phyloP scores from a whole-genome alignment of 2,329 filamentous ascomycete genomes.

The Ramularia endophylla region DNA sequence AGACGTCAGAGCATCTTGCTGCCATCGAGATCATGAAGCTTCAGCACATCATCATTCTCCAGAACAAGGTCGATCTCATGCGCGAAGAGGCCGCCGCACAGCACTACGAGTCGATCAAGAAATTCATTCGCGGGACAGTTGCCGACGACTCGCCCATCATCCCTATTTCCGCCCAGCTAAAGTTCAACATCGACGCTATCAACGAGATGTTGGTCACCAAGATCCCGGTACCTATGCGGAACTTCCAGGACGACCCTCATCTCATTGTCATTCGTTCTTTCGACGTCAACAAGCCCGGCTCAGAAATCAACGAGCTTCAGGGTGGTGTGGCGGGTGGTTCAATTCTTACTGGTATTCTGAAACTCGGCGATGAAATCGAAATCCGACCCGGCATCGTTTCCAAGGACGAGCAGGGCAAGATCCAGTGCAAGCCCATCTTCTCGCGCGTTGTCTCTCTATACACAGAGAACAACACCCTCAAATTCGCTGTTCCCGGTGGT shows the following conservation, averaged over 20 bases:
- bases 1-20: constrained; percentile 97
- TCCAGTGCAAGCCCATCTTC: constrained; percentile 97
- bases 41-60: constrained; percentile 97
- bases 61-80: constrained; percentile 99
- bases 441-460: constrained; percentile 91
- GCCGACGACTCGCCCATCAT: constrained; percentile 94
- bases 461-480: constrained; percentile 96
- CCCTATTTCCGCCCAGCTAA: constrained; percentile 93
- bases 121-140: constrained; percentile 97
- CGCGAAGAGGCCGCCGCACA: constrained; percentile 87
- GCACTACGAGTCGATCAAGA: constrained; percentile 95
- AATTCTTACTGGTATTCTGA: constrained; percentile 93
- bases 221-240: constrained; percentile 84
- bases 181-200: constrained; percentile 99
- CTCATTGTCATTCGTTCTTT: constrained; percentile 99
- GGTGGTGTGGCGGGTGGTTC: constrained; percentile 96
- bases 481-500: constrained; percentile 95
- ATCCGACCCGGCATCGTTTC: constrained; percentile 98
- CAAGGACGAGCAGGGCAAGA: constrained; percentile 85
- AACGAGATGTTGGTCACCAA: constrained; percentile 94
- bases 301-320: constrained; percentile 97
- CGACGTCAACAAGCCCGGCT: constrained; percentile 99
- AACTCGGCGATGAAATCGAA: constrained; percentile 96
- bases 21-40: constrained; percentile 99
- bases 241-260: constrained; percentile 87